Percentiles rank a stretch among this genome's conserved stretches.
Evolutionary conservation across 495 filamentous ascomycete species (phyloP).

Genomic region (Penicillium coprophilum): DNA sequence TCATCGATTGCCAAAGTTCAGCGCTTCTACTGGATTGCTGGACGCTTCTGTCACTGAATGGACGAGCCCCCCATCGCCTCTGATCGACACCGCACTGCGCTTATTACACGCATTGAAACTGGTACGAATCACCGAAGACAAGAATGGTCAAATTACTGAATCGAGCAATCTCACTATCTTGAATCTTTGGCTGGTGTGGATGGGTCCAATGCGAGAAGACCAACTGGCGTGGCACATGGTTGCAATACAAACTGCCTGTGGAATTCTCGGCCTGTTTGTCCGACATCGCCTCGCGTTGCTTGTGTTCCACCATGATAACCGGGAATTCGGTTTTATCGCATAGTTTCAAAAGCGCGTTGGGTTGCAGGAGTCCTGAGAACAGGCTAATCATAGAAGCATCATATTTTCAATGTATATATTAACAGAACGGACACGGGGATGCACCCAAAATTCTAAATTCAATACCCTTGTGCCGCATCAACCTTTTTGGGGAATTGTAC

Average conservation of each 20-base stretch:
- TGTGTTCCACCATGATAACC: conserved; percentile 85
- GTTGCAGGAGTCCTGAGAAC: too few relatives aligned
- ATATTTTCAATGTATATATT: conserved; percentile 14
- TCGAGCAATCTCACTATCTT: conserved; percentile 89
- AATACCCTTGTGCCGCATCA: neutral
- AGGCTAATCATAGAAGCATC: neutral
- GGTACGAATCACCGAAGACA: conserved; percentile 61
- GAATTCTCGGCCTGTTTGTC: conserved; percentile 78
- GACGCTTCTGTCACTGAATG: conserved; percentile 84
- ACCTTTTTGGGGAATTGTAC: neutral
- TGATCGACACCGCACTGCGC: conserved; percentile 60
- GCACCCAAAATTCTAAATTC: neutral
- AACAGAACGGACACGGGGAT: neutral
- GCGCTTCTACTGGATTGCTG: conserved; percentile 74
- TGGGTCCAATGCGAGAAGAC: conserved; percentile 88
- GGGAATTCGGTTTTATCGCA: conserved; percentile 33
- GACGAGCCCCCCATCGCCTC: conserved; percentile 61
- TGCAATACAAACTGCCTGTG: conserved; percentile 67
- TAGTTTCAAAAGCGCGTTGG: conserved; percentile 13
- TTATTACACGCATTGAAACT: conserved; percentile 64
- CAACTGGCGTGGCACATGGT: conserved; percentile 74
- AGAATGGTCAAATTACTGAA: conserved; percentile 68
- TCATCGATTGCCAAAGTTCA: conserved; percentile 87
- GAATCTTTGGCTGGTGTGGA: conserved; percentile 95
- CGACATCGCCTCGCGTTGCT: conserved; percentile 80